Conservation (phyloP, 768 basidiomycete species). For the Amanita subjunquillea region DNA sequence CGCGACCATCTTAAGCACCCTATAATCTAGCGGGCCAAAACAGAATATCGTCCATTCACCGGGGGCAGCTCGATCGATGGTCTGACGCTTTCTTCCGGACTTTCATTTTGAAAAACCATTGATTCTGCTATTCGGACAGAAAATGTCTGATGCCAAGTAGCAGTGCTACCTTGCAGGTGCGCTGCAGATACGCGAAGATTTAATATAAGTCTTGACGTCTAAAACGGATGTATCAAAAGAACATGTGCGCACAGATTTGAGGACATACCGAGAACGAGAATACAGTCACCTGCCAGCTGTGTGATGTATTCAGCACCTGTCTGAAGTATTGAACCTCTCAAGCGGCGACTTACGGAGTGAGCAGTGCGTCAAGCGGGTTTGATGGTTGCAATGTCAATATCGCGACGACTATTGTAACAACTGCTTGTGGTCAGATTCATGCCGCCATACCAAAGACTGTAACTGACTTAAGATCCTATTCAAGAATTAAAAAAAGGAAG, state of each 20-base stretch:
- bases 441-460: neutral
- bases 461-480: neutral
- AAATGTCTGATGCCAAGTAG: neutral
- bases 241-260: neutral
- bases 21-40: too few species aligned
- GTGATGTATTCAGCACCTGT: neutral
- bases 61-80: too few species aligned
- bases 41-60: too few species aligned
- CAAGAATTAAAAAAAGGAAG: neutral
- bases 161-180: neutral
- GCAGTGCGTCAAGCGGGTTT: neutral
- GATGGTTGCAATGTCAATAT: neutral
- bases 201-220: neutral
- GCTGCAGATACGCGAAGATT: slow-evolving; percentile 1
- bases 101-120: neutral
- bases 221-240: neutral
- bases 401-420: neutral
- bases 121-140: neutral
- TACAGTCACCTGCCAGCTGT: neutral
- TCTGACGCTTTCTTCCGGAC: neutral
- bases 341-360: neutral
- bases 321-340: neutral
- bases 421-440: neutral
- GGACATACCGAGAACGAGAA: neutral
- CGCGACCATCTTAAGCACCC: too few species aligned